Evolutionary conservation across 2,329 filamentous ascomycete genomes (phyloP).

Genomic region (Penicillium sp.): DNA sequence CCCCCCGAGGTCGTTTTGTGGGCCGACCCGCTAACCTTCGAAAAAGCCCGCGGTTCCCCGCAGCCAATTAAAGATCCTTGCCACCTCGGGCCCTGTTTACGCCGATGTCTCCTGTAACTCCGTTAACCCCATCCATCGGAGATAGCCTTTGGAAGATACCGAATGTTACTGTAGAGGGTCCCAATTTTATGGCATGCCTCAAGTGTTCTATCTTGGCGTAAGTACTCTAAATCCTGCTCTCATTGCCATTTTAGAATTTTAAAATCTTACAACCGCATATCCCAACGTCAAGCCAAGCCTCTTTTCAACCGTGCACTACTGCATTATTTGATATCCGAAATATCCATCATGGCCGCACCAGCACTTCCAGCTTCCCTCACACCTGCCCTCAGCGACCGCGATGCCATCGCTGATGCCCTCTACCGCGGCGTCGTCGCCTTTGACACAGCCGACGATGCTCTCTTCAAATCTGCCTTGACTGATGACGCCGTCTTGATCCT

Average conservation of each 20-base stretch:
- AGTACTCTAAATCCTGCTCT: not conserved
- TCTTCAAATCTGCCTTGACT: slow-evolving; percentile 35
- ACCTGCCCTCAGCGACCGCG: slow-evolving; percentile 25
- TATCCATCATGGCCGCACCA: not conserved
- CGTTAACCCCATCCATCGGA: not conserved
- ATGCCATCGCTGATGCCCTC: slow-evolving; percentile 36
- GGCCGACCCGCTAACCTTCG: not conserved
- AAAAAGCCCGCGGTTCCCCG: not conserved
- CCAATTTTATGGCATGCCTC: not conserved
- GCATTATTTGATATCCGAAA: not conserved
- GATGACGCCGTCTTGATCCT: slow-evolving; percentile 19
- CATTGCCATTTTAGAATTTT: not conserved
- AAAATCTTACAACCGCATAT: not conserved
- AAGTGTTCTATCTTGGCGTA: not conserved
- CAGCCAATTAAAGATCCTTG: not conserved
- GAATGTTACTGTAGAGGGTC: not conserved
- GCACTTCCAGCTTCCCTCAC: not conserved
- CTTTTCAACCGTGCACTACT: not conserved
- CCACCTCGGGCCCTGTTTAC: not conserved
- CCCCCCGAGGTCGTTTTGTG: not conserved
- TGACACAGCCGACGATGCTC: slow-evolving; percentile 29
- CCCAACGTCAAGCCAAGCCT: not conserved
- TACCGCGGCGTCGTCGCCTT: slow-evolving; percentile 30
- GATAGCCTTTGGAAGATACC: not conserved
- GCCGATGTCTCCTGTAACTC: not conserved